Evolutionary conservation across 768 basidiomycete species (phyloP).

Genomic region (Cyclocybe cylindracea): DNA sequence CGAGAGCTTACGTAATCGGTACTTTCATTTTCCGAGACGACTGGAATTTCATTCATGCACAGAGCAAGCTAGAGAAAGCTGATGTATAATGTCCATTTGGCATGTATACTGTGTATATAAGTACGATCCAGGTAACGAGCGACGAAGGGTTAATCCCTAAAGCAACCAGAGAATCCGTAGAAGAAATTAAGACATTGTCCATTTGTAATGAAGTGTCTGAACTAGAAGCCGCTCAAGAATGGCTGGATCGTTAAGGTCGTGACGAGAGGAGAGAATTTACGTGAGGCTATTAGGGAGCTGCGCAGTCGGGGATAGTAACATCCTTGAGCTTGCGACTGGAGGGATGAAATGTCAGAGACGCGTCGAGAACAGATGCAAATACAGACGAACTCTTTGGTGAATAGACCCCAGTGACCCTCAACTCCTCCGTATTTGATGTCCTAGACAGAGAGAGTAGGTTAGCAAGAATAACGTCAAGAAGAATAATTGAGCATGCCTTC

Average conservation of each 20-base stretch:
- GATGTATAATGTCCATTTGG: constrained; percentile 1
- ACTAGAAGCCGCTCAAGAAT: not conserved
- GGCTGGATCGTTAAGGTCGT: constrained; percentile 10
- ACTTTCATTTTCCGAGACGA: not conserved
- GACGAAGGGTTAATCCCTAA: constrained; percentile 8
- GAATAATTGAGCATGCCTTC: constrained; percentile 50
- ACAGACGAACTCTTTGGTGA: constrained; percentile 41
- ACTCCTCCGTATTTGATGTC: constrained; percentile 75
- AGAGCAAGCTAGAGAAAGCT: not conserved
- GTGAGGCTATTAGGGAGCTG: constrained; percentile 25
- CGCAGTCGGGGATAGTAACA: constrained; percentile 64
- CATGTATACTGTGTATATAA: not conserved
- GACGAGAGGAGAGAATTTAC: not conserved
- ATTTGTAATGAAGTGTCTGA: not conserved
- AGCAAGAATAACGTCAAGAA: not conserved
- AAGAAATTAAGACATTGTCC: not conserved
- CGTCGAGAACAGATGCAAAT: not conserved
- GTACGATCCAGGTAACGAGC: constrained; percentile 9
- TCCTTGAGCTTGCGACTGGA: constrained; percentile 69
- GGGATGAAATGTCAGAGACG: constrained; percentile 3
- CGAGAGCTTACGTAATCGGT: not conserved
- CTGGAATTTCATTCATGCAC: not conserved
- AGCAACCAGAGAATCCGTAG: not conserved
- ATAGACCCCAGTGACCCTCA: constrained; percentile 57
- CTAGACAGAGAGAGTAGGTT: constrained; percentile 27